Conservation (phyloP, 2,329 filamentous ascomycete species). For the Aspergillus phoenicis region DNA sequence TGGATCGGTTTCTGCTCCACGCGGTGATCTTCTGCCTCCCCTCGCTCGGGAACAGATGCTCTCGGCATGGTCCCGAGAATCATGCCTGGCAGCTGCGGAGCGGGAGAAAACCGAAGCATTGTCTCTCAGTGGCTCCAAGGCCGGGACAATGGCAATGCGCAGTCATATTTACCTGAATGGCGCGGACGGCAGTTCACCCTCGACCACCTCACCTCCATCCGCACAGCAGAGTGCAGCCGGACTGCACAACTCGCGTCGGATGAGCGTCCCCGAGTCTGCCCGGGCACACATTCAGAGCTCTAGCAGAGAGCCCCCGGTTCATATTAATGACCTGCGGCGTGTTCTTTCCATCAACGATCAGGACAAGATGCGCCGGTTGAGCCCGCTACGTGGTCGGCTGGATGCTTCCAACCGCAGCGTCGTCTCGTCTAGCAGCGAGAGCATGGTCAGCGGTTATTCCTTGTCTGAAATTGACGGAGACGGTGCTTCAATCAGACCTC, state of each 20-base stretch:
- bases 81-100: conserved; percentile 68
- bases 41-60: conserved; percentile 75
- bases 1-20: conserved; percentile 38
- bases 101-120: conserved; percentile 68
- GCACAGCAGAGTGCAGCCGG: conserved; percentile 29
- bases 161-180: conserved; percentile 34
- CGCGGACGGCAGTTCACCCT: conserved; percentile 35
- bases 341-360: conserved; percentile 48
- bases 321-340: conserved; percentile 52
- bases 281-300: conserved; percentile 41
- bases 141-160: conserved; percentile 53
- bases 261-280: conserved; percentile 42
- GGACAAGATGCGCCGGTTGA: conserved; percentile 39
- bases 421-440: conserved; percentile 47
- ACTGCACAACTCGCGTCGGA: conserved; percentile 36
- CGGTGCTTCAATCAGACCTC: conserved; percentile 30
- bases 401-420: conserved; percentile 37
- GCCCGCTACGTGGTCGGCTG: conserved; percentile 46
- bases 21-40: conserved; percentile 63
- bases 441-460: conserved; percentile 47
- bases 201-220: conserved; percentile 28
- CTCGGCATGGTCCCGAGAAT: conserved; percentile 76
- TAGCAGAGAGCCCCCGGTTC: conserved; percentile 49
- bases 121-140: conserved; percentile 75
- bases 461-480: conserved; percentile 39